A percentile compares a stretch with the other conserved stretches of the same genome.
Evolutionary conservation across 129 eudicot genomes (phyloP).

Genomic region (Lactuca sativa): DNA sequence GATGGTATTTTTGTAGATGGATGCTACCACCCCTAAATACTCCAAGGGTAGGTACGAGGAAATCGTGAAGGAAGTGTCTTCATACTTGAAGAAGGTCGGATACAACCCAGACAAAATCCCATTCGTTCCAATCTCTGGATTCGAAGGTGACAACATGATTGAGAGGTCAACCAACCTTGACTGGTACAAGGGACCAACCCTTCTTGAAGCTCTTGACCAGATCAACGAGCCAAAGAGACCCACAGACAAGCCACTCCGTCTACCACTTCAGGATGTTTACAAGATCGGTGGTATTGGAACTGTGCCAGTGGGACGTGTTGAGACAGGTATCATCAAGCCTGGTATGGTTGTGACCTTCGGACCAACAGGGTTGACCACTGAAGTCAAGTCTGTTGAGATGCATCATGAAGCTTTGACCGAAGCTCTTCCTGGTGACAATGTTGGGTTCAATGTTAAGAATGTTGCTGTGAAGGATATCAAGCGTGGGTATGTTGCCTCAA

Average conservation of each 20-base stretch:
- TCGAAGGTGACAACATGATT: slow-evolving; percentile 56
- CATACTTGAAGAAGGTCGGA: slow-evolving; percentile 53
- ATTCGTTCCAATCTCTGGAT: slow-evolving; percentile 50
- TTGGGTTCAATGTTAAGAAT: slow-evolving; percentile 55
- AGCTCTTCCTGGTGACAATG: slow-evolving; percentile 54
- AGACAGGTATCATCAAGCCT: slow-evolving; percentile 48
- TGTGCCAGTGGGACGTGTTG: slow-evolving; percentile 56
- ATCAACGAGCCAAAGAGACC: slow-evolving; percentile 54
- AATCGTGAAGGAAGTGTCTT: slow-evolving; percentile 51
- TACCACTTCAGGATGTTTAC: slow-evolving; percentile 54
- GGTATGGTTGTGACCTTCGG: slow-evolving; percentile 58
- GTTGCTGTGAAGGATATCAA: slow-evolving; percentile 56
- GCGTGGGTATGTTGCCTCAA: slow-evolving; percentile 53
- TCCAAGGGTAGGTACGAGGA: slow-evolving; percentile 47
- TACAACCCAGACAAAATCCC: slow-evolving; percentile 55
- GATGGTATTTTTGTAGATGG: slow-evolving; percentile 35
- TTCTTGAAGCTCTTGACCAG: slow-evolving; percentile 49
- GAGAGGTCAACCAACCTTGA: slow-evolving; percentile 56
- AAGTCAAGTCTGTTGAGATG: slow-evolving; percentile 56
- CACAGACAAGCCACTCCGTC: slow-evolving; percentile 55
- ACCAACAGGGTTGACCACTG: slow-evolving; percentile 53
- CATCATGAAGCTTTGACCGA: slow-evolving; percentile 46
- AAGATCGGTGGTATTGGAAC: slow-evolving; percentile 61
- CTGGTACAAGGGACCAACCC: slow-evolving; percentile 63
- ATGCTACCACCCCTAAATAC: slow-evolving; percentile 53